Evolutionary conservation across 768 basidiomycete genomes (phyloP).

Genomic region (Lentinula raphanica): DNA sequence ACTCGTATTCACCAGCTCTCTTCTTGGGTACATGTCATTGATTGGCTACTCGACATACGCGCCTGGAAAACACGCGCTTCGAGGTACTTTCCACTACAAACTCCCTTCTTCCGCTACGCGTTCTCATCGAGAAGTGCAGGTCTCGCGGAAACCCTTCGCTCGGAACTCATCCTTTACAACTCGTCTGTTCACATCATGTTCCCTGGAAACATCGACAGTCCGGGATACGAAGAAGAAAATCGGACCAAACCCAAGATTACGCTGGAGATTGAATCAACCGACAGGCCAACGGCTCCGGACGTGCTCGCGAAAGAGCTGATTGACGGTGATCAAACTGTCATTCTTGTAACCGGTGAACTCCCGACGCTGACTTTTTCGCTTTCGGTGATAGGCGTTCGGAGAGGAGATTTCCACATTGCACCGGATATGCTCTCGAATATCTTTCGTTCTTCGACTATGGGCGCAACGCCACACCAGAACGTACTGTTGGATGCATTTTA

Average conservation of each 20-base stretch:
- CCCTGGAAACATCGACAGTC: slow-evolving; percentile 33
- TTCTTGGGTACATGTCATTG: slow-evolving; percentile 69
- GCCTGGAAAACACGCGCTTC: slow-evolving; percentile 79
- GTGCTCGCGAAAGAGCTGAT: slow-evolving; percentile 55
- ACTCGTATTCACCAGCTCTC: slow-evolving; percentile 72
- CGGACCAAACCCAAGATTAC: slow-evolving; percentile 71
- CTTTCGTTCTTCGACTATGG: slow-evolving; percentile 65
- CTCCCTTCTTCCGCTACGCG: neutral
- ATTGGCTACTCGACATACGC: slow-evolving; percentile 77
- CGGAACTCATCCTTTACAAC: slow-evolving; percentile 72
- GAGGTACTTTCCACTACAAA: slow-evolving; percentile 44
- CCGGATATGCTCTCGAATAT: slow-evolving; percentile 62
- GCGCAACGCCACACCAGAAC: slow-evolving; percentile 56
- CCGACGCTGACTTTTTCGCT: neutral
- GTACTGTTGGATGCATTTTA: slow-evolving; percentile 50
- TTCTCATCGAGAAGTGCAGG: slow-evolving; percentile 37
- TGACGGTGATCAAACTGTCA: slow-evolving; percentile 37
- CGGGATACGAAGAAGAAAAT: slow-evolving; percentile 7
- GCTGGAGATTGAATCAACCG: slow-evolving; percentile 69
- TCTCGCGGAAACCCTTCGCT: slow-evolving; percentile 77
- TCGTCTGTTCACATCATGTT: slow-evolving; percentile 79
- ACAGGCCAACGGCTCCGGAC: slow-evolving; percentile 60
- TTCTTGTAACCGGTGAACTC: neutral
- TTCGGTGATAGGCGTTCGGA: slow-evolving; percentile 52
- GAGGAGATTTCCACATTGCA: slow-evolving; percentile 70